Evolutionary conservation across 140 eudicot genomes (phyloP).

Genomic region (Stevia rebaudiana): DNA sequence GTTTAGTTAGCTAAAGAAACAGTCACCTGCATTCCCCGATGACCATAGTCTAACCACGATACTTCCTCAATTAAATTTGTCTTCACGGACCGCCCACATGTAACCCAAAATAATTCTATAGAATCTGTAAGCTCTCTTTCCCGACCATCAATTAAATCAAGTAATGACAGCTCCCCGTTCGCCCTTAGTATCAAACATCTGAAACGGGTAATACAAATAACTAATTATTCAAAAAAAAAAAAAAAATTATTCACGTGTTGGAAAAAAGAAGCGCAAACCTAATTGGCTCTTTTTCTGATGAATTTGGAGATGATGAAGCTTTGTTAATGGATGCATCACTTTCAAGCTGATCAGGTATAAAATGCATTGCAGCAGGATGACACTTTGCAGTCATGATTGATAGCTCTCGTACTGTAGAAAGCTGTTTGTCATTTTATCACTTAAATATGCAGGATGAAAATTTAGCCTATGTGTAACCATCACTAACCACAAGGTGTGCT

Average conservation of each 20-base stretch:
- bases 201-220: conserved; percentile 13
- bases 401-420: conserved; percentile 99
- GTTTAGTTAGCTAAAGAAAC: conserved; percentile 15
- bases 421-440: conserved; percentile 99
- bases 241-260: conserved; percentile 5
- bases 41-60: conserved; percentile 97
- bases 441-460: conserved; percentile 66
- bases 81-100: conserved; percentile 82
- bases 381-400: conserved; percentile 96
- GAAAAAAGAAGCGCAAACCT: conserved; percentile 40
- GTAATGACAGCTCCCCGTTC: conserved; percentile 86
- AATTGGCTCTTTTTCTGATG: conserved; percentile 59
- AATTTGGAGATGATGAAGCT: conserved; percentile 39
- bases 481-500: conserved; percentile 14
- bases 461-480: conserved; percentile 15
- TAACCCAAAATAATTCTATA: conserved; percentile 96
- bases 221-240: background rate
- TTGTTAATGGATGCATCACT: conserved; percentile 40
- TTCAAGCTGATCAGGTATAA: conserved; percentile 81
- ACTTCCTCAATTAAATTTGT: conserved; percentile 90
- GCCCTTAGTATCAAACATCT: conserved; percentile 89
- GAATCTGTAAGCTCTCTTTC: conserved; percentile 93
- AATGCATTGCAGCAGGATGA: conserved; percentile 94
- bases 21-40: conserved; percentile 97
- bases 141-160: conserved; percentile 88